Evolutionary conservation across 169 alveolate species (phyloP).

Genomic region (Toxoplasma gondii): DNA sequence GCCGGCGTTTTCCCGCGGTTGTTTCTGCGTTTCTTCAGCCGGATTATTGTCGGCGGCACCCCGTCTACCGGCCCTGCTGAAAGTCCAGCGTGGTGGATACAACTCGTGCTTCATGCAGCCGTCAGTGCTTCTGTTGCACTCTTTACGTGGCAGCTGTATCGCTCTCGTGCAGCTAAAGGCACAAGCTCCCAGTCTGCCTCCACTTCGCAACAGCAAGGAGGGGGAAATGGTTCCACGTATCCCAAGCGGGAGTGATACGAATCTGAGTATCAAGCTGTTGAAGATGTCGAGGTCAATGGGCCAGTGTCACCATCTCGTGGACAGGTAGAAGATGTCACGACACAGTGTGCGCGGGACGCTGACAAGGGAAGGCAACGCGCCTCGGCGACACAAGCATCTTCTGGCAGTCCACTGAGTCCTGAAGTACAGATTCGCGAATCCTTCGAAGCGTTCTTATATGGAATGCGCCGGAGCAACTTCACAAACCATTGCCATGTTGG

Average conservation of each 20-base stretch:
- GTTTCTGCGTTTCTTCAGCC: background rate
- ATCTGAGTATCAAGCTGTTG: too few relatives aligned
- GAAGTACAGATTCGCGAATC: too few relatives aligned
- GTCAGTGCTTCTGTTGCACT: background rate
- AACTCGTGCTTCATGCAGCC: background rate
- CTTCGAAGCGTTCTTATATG: too few relatives aligned
- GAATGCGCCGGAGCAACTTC: too few relatives aligned
- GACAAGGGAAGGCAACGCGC: too few relatives aligned
- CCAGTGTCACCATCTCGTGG: background rate
- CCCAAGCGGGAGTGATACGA: background rate
- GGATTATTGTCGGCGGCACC: background rate
- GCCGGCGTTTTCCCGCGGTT: background rate
- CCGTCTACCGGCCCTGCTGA: conserved; percentile 14
- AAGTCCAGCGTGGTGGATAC: background rate
- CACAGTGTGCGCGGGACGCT: too few relatives aligned
- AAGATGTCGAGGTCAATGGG: background rate
- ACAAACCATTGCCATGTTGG: too few relatives aligned
- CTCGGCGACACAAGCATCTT: too few relatives aligned
- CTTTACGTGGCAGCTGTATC: background rate
- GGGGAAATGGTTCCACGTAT: background rate
- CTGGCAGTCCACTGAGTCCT: too few relatives aligned
- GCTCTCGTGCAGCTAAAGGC: background rate
- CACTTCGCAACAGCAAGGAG: background rate
- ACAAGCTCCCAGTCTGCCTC: background rate
- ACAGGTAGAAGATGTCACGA: background rate